Base-by-base conservation (phyloP, 202 grass and related monocot genomes). In the Eragrostis tef region DNA sequence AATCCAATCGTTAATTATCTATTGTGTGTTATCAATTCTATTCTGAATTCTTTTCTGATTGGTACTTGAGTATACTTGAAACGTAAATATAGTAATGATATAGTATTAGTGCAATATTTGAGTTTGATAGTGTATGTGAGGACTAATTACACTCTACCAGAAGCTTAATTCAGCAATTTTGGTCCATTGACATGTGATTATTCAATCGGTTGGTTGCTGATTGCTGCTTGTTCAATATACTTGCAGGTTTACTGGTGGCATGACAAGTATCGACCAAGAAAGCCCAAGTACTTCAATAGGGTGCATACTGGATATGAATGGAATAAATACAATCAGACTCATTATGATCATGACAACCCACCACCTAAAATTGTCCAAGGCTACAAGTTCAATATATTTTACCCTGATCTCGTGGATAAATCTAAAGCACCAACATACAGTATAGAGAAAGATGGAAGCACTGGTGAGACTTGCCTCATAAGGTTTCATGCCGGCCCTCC, bases 301-400 rank as follows among this genome's bases (percentile, higher is more conserved):
- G 96, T 99, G 73, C 96, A 99, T 84, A 99, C 96, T 64, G 93
- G 92, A 79, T 99, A 98, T 16, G 96, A 95, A 75, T 99, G 96
- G 96, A 95, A 99, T 71, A 99, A 99, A 84, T 99, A 99, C 71
- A 99, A 99, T 61, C 93, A 99, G 68, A 95, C 96, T 24, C 96
- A 99, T 71, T 99, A 99, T 76, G 96, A 93, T 70, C 96, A 99
- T 9, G 93, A 99, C 71, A 99, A 99, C 39, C 96, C 96, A 41
- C 96, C 93, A 0, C 93, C 96, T 15, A 99, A 99, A 87, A 88
- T 90, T 59, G 96, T 99, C 74, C 96, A 99, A 73, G 96, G 96
- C 56, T 99, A 99, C 67, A 99, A 99, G 85, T 99, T 99, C 80
- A 99, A 99, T 63, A 90, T 99, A 80, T 99, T 99, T 88, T 99